Evolutionary conservation across 2,329 filamentous ascomycete genomes (phyloP), one percentile per base, ranked within the genome.

Genomic region (Polytolypa hystricis): DNA sequence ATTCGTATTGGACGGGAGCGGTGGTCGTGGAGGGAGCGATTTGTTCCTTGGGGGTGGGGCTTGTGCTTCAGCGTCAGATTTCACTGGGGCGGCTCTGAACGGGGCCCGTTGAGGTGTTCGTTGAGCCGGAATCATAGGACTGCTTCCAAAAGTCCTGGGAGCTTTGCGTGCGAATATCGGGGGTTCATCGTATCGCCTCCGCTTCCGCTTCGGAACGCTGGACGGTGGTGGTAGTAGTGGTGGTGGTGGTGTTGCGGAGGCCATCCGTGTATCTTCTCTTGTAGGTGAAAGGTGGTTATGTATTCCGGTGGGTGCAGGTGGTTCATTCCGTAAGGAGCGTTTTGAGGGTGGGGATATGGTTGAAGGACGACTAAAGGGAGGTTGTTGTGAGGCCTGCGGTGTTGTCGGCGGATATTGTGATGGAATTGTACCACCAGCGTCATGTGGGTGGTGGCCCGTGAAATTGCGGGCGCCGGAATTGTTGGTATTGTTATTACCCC

Each of bases 121-220:
- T 39, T 14, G 28, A 30, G 25, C 28, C 4, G 60, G 55, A 37
- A 67, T 64, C 4, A 56, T 45, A 2, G 65, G 64, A 21, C 56
- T 60, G 43, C 47, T 60, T 37, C 56, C 64, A 31, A 55, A 59
- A 17, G 55, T 58, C 37, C 62, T 56, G 19, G 56, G 57, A 10
- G 63, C 60, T 43, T 59, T 62, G 26, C 58, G 60, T 14, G 67
- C 67, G 48, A 58, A 74, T 25, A 73, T 65, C 3, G 71, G 71
- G 20, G 69, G 65, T 47, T 73, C 68, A 30, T 65, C 61, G 42
- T 69, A 70, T 33, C 69, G 61, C 41, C 61, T 59, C 42, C 66
- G 60, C 46, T 72, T 74, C 43, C 58, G 61, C 11, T 63, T 61
- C 12, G 64, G 65, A 14, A 57, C 60, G 37, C 61, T 53, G 14